phyloP scores from a whole-genome alignment of 371 early-diverging fungal species.

The Mucor racemosus region DNA sequence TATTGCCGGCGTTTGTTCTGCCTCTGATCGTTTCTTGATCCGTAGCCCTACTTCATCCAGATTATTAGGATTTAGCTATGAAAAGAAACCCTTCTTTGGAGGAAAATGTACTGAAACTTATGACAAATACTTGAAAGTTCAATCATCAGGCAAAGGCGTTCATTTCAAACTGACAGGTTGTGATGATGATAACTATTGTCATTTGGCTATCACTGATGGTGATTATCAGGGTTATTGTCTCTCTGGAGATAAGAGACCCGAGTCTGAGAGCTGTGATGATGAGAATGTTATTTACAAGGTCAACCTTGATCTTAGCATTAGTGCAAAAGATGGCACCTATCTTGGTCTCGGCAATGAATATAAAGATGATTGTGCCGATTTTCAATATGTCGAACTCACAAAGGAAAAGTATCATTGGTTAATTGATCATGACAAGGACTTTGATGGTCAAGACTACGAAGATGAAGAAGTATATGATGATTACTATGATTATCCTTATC shows the following conservation, averaged over 20 bases:
- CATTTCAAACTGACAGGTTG: slow-evolving; percentile 17
- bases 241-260: slow-evolving; percentile 12
- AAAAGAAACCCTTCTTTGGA: slow-evolving; percentile 11
- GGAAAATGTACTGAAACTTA: slow-evolving; percentile 12
- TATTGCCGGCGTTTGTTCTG: slow-evolving; percentile 7
- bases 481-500: slow-evolving; percentile 36
- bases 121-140: slow-evolving; percentile 17
- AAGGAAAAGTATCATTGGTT: slow-evolving; percentile 18
- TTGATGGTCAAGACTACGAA: neutral
- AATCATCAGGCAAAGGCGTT: slow-evolving; percentile 6
- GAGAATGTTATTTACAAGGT: slow-evolving; percentile 18
- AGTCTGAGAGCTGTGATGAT: slow-evolving; percentile 15
- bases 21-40: slow-evolving; percentile 14
- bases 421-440: slow-evolving; percentile 10
- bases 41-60: slow-evolving; percentile 9
- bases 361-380: slow-evolving; percentile 10
- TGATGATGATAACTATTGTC: slow-evolving; percentile 13
- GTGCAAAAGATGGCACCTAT: slow-evolving; percentile 10
- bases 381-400: slow-evolving; percentile 13
- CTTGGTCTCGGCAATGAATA: slow-evolving; percentile 17
- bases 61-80: slow-evolving; percentile 11
- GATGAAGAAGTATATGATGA: slow-evolving; percentile 2
- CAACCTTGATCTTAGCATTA: slow-evolving; percentile 13
- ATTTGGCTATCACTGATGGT: slow-evolving; percentile 13
- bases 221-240: slow-evolving; percentile 20